Conservation (phyloP, 176 grass and related monocot genomes). For the Panicum miliaceum region DNA sequence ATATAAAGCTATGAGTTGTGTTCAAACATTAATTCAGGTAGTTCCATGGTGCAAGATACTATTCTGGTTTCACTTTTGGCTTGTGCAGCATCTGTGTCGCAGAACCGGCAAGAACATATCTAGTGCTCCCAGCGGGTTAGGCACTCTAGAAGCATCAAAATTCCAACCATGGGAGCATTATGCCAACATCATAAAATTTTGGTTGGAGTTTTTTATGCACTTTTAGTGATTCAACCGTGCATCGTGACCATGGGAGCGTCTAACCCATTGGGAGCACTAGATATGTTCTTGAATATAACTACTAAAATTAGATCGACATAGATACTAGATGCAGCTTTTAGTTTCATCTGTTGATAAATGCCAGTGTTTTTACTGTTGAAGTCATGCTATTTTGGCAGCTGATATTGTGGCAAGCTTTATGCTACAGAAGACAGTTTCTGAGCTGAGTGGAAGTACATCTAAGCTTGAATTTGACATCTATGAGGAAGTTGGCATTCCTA, state of each 20-base stretch:
- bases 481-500: slow-evolving; percentile 80
- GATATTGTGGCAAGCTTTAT: slow-evolving; percentile 82
- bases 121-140: background rate
- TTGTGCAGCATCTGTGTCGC: background rate
- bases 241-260: background rate
- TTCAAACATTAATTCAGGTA: background rate
- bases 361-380: background rate
- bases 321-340: background rate
- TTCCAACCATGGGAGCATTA: background rate
- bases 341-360: slow-evolving; percentile 10
- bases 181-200: background rate
- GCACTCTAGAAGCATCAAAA: background rate
- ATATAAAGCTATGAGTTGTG: background rate
- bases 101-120: background rate
- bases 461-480: slow-evolving; percentile 93
- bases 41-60: background rate
- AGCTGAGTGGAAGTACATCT: slow-evolving; percentile 61
- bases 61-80: background rate
- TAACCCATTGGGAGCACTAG: background rate
- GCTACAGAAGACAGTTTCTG: slow-evolving; percentile 63
- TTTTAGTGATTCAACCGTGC: background rate
- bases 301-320: background rate
- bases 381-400: slow-evolving; percentile 55
- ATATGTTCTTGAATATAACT: background rate
- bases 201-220: background rate